Base-by-base conservation (phyloP, 371 early-diverging fungal genomes). In the Mucor saturninus region DNA sequence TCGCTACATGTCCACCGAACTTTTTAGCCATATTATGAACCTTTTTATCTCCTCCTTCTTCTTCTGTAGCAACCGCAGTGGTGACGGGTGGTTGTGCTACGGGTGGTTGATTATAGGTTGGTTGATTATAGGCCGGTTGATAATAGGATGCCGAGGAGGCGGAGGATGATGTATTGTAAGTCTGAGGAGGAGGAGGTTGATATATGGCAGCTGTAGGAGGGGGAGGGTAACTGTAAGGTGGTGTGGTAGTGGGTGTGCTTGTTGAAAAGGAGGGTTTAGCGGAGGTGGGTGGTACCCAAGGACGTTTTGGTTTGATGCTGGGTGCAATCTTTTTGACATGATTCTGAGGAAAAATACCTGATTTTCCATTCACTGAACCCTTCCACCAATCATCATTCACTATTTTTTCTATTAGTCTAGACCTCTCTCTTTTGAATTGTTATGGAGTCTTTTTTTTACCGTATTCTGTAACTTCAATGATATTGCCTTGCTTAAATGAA, bases 301-400 rank as follows among this genome's bases (percentile, higher is more conserved):
- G 51, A 31, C 69, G 62, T 35, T 69, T 73, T 9, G 70, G 61
- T 46, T 73, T 72, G 13, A 56, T 40, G 37, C 55, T 30, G 26
- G 69, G 63, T 74, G 67, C 39, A 56, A 75, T 55, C 35, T 75
- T 77, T 30, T 76, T 67, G 48, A 82, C 83, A 64, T 82, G 78
- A 45, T 79, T 82, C 53, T 77, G 76, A 43, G 83, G 83, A 67
- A 82, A 82, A 38, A 82, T 79, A 43, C 83, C 83, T 1, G 76
- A 56, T 40, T 72, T 71, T 7, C 77, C 79, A 50, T 79, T 59
- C 8, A 79, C 58, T 45, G 65, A 64, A 32, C 83, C 79, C 56
- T 76, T 72, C 77, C 77, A 82, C 80, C 83, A 82, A 56, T 82
- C 83, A 60, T 77, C 71, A 46, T 82, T 82, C 45, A 82, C 83